Evolutionary conservation across 2,329 filamentous ascomycete genomes (phyloP).

Genomic region (Aspergillus alliaceus): DNA sequence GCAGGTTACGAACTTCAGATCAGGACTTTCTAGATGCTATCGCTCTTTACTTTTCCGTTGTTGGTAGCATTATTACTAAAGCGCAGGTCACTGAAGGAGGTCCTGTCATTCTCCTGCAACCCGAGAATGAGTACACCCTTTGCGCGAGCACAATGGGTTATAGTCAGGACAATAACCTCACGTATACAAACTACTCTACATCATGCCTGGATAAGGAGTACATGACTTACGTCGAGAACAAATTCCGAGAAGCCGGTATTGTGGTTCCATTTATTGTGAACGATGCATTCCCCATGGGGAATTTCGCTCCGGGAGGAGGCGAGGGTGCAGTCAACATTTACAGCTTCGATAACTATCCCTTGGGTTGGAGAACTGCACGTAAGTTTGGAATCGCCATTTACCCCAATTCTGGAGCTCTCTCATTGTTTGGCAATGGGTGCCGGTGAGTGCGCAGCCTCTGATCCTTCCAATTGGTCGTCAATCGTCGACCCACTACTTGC

Average conservation of each 20-base stretch:
- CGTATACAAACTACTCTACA: too few species aligned
- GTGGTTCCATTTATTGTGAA: constrained; percentile 75
- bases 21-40: constrained; percentile 63
- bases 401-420: not conserved
- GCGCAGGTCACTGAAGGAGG: constrained; percentile 82
- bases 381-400: too few species aligned
- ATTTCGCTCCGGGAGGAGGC: constrained; percentile 65
- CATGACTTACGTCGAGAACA: constrained; percentile 68
- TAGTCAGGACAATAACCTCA: too few species aligned
- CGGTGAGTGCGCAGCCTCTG: too few species aligned
- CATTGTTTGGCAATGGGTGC: too few species aligned
- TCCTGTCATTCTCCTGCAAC: constrained; percentile 74
- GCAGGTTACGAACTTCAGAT: constrained; percentile 62
- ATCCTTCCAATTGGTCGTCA: too few species aligned
- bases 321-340: constrained; percentile 63
- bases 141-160: too few species aligned
- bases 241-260: constrained; percentile 67
- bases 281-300: constrained; percentile 61
- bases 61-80: too few species aligned
- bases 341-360: constrained; percentile 64
- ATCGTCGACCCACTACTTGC: too few species aligned
- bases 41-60: too few species aligned
- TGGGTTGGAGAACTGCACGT: too few species aligned
- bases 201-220: constrained; percentile 61
- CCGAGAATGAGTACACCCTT: constrained; percentile 84